Conservation (phyloP, 176 grass and related monocot species). For the Cymbopogon citratus region DNA sequence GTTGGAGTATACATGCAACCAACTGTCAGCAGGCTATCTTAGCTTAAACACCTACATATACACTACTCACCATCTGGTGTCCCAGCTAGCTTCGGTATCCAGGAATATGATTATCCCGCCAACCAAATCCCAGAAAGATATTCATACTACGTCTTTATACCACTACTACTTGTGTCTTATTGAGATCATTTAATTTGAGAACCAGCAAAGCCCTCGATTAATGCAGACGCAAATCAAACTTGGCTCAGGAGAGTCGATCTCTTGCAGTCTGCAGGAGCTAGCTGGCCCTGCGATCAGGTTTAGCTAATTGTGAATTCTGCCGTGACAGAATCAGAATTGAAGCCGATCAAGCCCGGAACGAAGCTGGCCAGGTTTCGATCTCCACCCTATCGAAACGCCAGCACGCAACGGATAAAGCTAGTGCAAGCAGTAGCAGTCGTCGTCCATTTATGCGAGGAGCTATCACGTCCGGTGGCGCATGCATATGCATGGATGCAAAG, state of each 20-base stretch:
- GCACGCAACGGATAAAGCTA: background rate
- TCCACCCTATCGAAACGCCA: background rate
- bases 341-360: background rate
- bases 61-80: background rate
- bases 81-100: background rate
- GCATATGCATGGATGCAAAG: background rate
- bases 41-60: background rate
- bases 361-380: background rate
- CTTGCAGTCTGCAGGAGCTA: constrained; percentile 1
- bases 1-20: background rate
- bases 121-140: constrained; percentile 12
- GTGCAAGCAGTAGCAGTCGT: background rate
- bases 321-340: background rate
- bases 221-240: background rate
- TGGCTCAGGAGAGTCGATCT: constrained; percentile 3
- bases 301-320: background rate
- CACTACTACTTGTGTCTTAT: background rate
- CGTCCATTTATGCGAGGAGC: constrained; percentile 11
- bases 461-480: constrained; percentile 14
- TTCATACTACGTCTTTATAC: background rate
- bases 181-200: background rate
- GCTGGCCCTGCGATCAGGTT: background rate
- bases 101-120: background rate
- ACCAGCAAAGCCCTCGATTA: background rate
- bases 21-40: background rate